Evolutionary conservation across 2,329 filamentous ascomycete genomes (phyloP), one percentile per base, ranked within the genome.

Genomic region (Aureobasidium sp.): DNA sequence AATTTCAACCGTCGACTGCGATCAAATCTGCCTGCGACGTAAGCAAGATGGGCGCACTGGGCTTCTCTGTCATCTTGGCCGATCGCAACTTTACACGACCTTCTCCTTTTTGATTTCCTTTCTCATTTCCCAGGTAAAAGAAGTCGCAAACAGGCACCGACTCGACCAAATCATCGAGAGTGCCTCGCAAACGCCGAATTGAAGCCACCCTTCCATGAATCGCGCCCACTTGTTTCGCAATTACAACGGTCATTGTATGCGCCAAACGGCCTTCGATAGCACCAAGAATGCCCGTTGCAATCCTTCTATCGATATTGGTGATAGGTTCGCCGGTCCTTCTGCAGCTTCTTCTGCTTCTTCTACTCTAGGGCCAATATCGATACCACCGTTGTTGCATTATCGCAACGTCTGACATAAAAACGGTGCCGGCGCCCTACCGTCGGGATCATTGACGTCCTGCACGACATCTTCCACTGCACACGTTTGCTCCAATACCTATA

Each of bases 211-310:
- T 34, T 45, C 25, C 45, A 42, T 60, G 57, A 60, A 25, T 49
- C 57, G 55, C 41, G 37, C 49, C 8, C 51, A 41, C 51, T 55
- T 45, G 39, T 57, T 57, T 57, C 41, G 42, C 34, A 51, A 60
- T 22, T 49, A 42, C 44, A 60, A 60, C 57, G 22, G 44, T 31
- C 39, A 41, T 41, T 60, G 34, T 45, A 29, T 49, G 57, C 36
- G 53, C 53, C 53, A 60, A 51, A 60, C 57, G 57, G 57, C 36
- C 57, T 60, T 60, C 57, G 57, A 60, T 60, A 60, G 37, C 45
- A 60, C 57, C n/a, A 51, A 60, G 57, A 60, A 22, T 51, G 22
- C 27, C 57, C 57, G 57, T 60, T 60, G 57, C 45, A 60, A 49
- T 49, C 45, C 57, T 48, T 58, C 34, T 58, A 58, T 58, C 55